Evolutionary conservation across 2,329 filamentous ascomycete species (phyloP), one percentile per base, ranked within the genome.

Genomic region (Malbranchea cinnamomea): DNA sequence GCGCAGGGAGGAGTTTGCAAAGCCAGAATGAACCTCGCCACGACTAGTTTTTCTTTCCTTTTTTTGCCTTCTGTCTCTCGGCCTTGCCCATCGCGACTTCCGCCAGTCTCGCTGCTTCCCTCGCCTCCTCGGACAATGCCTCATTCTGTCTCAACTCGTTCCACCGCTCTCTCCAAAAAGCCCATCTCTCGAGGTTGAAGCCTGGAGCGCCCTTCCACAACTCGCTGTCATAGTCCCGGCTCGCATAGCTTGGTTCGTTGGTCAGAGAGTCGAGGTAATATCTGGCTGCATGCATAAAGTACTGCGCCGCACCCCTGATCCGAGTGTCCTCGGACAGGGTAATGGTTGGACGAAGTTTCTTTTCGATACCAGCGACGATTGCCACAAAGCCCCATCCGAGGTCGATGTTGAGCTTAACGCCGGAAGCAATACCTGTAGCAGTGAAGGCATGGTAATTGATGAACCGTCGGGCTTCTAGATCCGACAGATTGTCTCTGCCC

Each of bases 391-490:
- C 27, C 27, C 27, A 29, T 8, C 19, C 4, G n/a, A n/a, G n/a
- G n/a, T n/a, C n/a, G 10, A 12, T 5, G 4, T 21, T 18, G n/a
- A 5, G 11, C n/a, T 18, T 12, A 11, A 29, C 7, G 5, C 17
- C 17, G 4, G 16, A 15, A 20, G 15, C 15, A 11, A 29, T 19
- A 18, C 27, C 19, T 10, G 10, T 10, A 9, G 27, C 27, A 28
- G 26, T 16, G 26, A 28, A 28, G 7, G 26, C 26, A 11, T 28
- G 26, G 16, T 19, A 28, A n/a, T 28, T 28, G 14, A 28, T 28
- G 15, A 14, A 28, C 2, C 18, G 13, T 7, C 18, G 26, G 16
- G 11, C 26, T 2, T 13, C 26, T n/a, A 18, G 5, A 11, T n/a
- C n/a, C n/a, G n/a, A n/a, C n/a, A n/a, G n/a, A n/a, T n/a, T n/a